These are phyloP conservation scores for Ensete glaucum DNA, from an alignment of 176 grass and related monocot species.

Conservation along the genomic window DNA sequence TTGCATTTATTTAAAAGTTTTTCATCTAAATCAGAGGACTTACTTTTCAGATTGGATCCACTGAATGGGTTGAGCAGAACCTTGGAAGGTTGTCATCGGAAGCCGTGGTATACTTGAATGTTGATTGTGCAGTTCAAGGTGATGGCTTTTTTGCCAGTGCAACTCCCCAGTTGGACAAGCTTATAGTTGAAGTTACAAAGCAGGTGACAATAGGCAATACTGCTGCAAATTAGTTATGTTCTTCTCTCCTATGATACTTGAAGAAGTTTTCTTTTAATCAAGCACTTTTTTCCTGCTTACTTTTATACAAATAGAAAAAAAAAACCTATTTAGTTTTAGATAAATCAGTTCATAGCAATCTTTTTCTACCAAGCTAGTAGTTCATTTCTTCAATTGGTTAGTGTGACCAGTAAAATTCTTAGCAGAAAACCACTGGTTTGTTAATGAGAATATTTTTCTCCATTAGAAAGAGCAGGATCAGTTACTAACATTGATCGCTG, in stretches of 20 bases:
- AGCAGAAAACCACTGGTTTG: neutral
- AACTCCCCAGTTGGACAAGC: conserved; percentile 79
- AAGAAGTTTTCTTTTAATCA: neutral
- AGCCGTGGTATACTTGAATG: conserved; percentile 94
- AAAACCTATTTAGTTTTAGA: neutral
- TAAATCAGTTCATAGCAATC: neutral
- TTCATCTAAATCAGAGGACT: conserved; percentile 23
- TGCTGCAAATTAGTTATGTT: neutral
- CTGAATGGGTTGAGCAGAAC: conserved; percentile 91
- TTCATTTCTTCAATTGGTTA: neutral
- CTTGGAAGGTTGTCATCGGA: conserved; percentile 72
- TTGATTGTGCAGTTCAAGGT: conserved; percentile 98
- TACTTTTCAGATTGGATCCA: conserved; percentile 60
- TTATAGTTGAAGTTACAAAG: conserved; percentile 64
- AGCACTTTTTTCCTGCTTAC: neutral
- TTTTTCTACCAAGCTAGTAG: neutral
- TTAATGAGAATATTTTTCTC: neutral
- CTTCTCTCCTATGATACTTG: neutral
- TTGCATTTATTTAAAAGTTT: neutral
- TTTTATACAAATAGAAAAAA: neutral
- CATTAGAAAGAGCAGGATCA: neutral
- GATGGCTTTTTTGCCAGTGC: conserved; percentile 60
- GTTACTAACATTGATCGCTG: neutral
- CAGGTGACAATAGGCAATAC: conserved; percentile 33
- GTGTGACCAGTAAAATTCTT: neutral